phyloP scores from a whole-genome alignment of 495 filamentous ascomycete species.

The Trichodelitschia bisporula region DNA sequence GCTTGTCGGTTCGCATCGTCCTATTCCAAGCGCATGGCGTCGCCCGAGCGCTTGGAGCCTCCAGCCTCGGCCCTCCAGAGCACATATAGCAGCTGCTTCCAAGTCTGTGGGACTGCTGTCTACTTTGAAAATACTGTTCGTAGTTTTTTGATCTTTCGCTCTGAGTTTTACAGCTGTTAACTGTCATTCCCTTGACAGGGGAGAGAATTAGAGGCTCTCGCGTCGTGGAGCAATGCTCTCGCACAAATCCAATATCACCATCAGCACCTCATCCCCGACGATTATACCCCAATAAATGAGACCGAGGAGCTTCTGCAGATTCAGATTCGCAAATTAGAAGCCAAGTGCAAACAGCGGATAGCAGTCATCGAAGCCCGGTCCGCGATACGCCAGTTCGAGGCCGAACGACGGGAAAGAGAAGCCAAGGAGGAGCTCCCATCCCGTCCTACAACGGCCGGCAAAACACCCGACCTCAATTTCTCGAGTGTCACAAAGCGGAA shows the following conservation, averaged over 20 bases:
- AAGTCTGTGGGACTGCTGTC: constrained; percentile 81
- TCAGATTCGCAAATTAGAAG: constrained; percentile 55
- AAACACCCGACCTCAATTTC: too few species aligned
- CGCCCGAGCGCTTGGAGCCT: too few species aligned
- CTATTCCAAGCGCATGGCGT: too few species aligned
- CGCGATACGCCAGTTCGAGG: constrained; percentile 49
- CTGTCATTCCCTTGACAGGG: constrained; percentile 38
- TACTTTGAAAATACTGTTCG: constrained; percentile 79
- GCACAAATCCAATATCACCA: constrained; percentile 81
- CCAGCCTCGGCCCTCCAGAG: constrained; percentile 84
- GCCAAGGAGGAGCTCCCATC: too few species aligned
- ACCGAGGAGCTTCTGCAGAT: constrained; percentile 67
- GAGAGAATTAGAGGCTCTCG: constrained; percentile 76
- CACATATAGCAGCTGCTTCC: constrained; percentile 88
- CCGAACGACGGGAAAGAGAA: too few species aligned
- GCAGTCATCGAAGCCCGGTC: constrained; percentile 66
- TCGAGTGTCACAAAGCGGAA: too few species aligned
- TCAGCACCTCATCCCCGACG: constrained; percentile 42
- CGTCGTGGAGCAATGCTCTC: constrained; percentile 76
- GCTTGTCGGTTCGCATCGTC: too few species aligned
- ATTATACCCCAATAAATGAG: constrained; percentile 50
- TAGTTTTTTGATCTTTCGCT: too few species aligned
- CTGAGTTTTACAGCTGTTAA: too few species aligned
- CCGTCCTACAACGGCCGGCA: too few species aligned
- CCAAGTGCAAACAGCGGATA: constrained; percentile 85